These are phyloP conservation scores for Xylariales sp. DNA, from an alignment of 2,329 filamentous ascomycete genomes.

Conservation along the genomic window DNA sequence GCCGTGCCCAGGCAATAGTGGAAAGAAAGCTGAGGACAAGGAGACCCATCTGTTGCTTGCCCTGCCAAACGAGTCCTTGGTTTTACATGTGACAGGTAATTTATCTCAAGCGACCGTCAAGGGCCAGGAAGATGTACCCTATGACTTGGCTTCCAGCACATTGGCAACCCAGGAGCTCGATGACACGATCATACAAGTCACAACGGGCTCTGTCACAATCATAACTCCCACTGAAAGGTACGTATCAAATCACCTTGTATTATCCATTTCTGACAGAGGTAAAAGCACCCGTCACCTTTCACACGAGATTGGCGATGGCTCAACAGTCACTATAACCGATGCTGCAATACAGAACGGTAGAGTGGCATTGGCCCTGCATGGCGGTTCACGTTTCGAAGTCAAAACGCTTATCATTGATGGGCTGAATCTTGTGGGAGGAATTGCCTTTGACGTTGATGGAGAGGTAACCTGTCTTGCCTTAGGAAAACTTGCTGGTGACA, in stretches of 20 bases:
- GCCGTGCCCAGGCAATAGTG: slow-evolving; percentile 20
- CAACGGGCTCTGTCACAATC: slow-evolving; percentile 41
- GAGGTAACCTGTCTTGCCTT: slow-evolving; percentile 45
- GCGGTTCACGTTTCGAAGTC: slow-evolving; percentile 31
- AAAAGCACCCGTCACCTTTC: slow-evolving; percentile 26
- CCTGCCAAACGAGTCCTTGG: slow-evolving; percentile 42
- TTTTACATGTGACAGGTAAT: slow-evolving; percentile 45
- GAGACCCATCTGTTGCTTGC: slow-evolving; percentile 42
- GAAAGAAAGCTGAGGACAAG: slow-evolving; percentile 15
- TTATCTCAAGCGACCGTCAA: slow-evolving; percentile 41
- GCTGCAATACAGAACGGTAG: slow-evolving; percentile 34
- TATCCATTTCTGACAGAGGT: slow-evolving; percentile 13
- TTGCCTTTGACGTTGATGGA: slow-evolving; percentile 33
- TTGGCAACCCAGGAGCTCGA: slow-evolving; percentile 35
- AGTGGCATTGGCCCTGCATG: slow-evolving; percentile 40
- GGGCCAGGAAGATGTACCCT: slow-evolving; percentile 34
- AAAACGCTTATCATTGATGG: slow-evolving; percentile 34
- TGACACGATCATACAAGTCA: slow-evolving; percentile 48
- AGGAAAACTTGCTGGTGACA: slow-evolving; percentile 11
- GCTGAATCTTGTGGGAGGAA: slow-evolving; percentile 23
- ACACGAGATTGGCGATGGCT: slow-evolving; percentile 26
- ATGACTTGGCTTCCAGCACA: slow-evolving; percentile 51
- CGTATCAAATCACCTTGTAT: slow-evolving; percentile 14
- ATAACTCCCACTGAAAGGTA: slow-evolving; percentile 32
- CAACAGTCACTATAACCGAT: slow-evolving; percentile 31